A percentile compares a stretch with the other conserved stretches of the same genome.
These are phyloP conservation scores for Chenopodium berlandieri DNA, from an alignment of 148 eudicot species.

Conservation along the genomic window DNA sequence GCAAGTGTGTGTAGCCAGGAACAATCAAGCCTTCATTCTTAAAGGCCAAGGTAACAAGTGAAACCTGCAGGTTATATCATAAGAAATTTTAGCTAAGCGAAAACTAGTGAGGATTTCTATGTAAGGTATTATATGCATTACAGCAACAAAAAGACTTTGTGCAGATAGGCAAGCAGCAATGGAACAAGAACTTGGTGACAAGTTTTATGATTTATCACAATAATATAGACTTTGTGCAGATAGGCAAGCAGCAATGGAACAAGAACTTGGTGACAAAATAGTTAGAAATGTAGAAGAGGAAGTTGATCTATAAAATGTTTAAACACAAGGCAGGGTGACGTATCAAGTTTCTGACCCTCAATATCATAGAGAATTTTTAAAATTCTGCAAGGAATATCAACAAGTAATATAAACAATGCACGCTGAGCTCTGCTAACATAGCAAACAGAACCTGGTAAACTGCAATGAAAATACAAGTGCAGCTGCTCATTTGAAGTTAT, in stretches of 20 bases:
- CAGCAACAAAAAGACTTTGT: not conserved
- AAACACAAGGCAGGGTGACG: not conserved
- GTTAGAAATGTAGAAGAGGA: not conserved
- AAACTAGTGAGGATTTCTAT: not conserved
- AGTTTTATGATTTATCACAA: too few species aligned
- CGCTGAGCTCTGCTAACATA: not conserved
- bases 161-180: not conserved
- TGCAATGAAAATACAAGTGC: not conserved
- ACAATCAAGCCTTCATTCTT: constrained; percentile 83
- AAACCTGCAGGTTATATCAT: constrained; percentile 45
- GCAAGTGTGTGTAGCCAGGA: constrained; percentile 98
- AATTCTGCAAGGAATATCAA: too few species aligned
- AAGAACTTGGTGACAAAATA: not conserved
- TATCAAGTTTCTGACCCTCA: not conserved
- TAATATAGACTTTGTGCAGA: not conserved
- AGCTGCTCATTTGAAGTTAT: too few species aligned
- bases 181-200: not conserved
- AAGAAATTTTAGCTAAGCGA: not conserved
- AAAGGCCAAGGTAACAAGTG: constrained; percentile 69
- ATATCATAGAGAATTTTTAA: not conserved
- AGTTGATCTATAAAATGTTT: not conserved
- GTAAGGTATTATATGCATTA: not conserved
- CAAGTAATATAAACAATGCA: not conserved
- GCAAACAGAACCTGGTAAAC: not conserved
- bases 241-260: not conserved